A percentile compares a stretch with the other conserved stretches of the same genome.
Conservation (phyloP, 345 rosid genomes). For the Camelina sativa region DNA sequence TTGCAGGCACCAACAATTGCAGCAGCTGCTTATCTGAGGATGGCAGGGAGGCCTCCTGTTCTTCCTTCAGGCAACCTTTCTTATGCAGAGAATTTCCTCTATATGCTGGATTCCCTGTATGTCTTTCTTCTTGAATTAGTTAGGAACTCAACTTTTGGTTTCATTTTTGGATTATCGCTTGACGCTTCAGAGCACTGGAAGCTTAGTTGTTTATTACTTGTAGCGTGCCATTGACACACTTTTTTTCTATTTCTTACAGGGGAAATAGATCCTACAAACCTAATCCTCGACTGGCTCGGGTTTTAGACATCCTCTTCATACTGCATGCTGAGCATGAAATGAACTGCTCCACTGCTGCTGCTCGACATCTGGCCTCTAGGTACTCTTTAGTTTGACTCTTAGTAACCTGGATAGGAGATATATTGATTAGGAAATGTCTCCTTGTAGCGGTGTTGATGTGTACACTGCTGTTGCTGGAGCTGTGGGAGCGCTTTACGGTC, state of each 20-base stretch:
- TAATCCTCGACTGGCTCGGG: slow-evolving; percentile 91
- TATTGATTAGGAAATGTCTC: slow-evolving; percentile 4
- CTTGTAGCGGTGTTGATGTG: slow-evolving; percentile 88
- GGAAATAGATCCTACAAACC: slow-evolving; percentile 87
- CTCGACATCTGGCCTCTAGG: slow-evolving; percentile 98
- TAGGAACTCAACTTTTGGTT: neutral
- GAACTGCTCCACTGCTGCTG: slow-evolving; percentile 97
- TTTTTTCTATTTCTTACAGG: slow-evolving; percentile 51
- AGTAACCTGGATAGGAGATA: neutral
- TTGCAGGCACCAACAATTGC: slow-evolving; percentile 93
- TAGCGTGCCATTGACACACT: neutral
- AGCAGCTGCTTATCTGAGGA: slow-evolving; percentile 91
- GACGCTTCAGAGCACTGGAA: neutral
- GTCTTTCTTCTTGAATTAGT: slow-evolving; percentile 24
- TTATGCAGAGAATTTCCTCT: slow-evolving; percentile 91
- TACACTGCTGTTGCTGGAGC: slow-evolving; percentile 95
- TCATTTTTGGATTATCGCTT: neutral
- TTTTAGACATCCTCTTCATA: slow-evolving; percentile 84
- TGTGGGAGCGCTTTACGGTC: slow-evolving; percentile 95
- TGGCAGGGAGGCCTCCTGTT: slow-evolving; percentile 98
- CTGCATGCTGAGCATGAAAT: slow-evolving; percentile 98
- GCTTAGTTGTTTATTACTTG: slow-evolving; percentile 9
- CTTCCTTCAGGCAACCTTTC: slow-evolving; percentile 90
- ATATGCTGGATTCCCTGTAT: slow-evolving; percentile 95
- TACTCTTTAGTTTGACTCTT: slow-evolving; percentile 38